These are phyloP conservation scores for Vitis hybrid DNA, from an alignment of 177 flowering plant species.

Conservation along the genomic window DNA sequence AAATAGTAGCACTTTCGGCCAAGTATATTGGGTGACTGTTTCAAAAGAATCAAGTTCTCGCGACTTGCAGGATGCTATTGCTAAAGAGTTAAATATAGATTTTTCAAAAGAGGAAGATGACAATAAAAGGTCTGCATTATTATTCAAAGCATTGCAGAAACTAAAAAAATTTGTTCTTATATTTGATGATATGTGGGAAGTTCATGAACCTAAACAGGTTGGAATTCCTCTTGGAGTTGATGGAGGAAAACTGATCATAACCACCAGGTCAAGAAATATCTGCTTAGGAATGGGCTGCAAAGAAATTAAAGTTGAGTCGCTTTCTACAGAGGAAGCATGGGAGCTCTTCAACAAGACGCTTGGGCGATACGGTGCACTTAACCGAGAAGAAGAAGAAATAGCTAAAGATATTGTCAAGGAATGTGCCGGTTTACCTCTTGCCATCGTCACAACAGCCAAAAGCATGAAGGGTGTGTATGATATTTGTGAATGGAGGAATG, in stretches of 20 bases:
- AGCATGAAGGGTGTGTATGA: slow-evolving; percentile 24
- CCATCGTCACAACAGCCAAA: slow-evolving; percentile 12
- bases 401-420: slow-evolving; percentile 14
- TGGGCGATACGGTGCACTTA: background rate
- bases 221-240: background rate
- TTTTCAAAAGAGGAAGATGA: background rate
- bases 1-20: background rate
- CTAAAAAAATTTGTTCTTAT: background rate
- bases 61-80: background rate
- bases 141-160: background rate
- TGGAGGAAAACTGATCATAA: background rate
- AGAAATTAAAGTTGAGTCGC: background rate
- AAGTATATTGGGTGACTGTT: slow-evolving; percentile 12
- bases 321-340: slow-evolving; percentile 15
- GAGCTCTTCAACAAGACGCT: slow-evolving; percentile 14
- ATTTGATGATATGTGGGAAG: slow-evolving; percentile 1
- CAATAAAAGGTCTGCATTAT: background rate
- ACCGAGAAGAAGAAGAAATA: background rate
- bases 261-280: background rate
- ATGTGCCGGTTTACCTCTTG: slow-evolving; percentile 29
- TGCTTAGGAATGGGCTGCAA: slow-evolving; percentile 4
- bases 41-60: background rate
- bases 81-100: background rate
- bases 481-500: slow-evolving; percentile 23
- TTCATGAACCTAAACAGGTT: background rate